Evolutionary conservation across 1,139 yeast species (phyloP), one percentile per base, ranked within the genome.

Genomic region (Yamadazyma aaseri): DNA sequence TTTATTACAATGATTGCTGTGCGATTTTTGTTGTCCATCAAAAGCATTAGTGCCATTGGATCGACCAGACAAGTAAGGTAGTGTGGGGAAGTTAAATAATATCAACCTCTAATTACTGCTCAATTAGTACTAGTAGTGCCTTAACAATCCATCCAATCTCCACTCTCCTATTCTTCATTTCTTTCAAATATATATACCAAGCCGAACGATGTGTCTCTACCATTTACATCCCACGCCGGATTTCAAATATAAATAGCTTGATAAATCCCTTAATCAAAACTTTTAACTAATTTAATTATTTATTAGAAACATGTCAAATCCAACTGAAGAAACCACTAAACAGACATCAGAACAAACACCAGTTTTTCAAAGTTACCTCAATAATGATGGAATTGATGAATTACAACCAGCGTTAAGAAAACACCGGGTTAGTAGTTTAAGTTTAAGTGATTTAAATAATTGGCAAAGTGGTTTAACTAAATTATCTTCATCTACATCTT

Each of bases 321-420:
- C 33, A 27, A 4, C 21, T 5, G 18, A 34, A n/a, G 35, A 31
- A 28, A 24, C 35, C 6, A 31, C 33, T 16, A 12, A 31, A n/a
- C 33, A 30, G 12, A 17, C 79, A 1, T 20, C 32, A 10, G 35
- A 39, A 17, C 41, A 45, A 29, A 48, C 55, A 6, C 60, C 61
- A 7, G 49, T 49, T 30, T 60, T 53, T 42, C 73, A 67, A 46
- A 79, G 86, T 11, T 82, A 75, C 49, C 69, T 82, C 41, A 81
- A 82, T 49, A 81, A 80, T 46, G 87, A 81, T 50, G 86, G 85
- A 22, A 81, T 81, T 26, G 87, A 81, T 51, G 72, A 75, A 36
- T 60, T 81, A 50, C 73, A 71, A 36, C 89, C 89, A 1, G 63
- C 70, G 36, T 63, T 73, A 11, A 70, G 85, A 55, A 78, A 75